phyloP scores from a whole-genome alignment of 139 green algal genomes.

The Pseudopediastrum boryanum region DNA sequence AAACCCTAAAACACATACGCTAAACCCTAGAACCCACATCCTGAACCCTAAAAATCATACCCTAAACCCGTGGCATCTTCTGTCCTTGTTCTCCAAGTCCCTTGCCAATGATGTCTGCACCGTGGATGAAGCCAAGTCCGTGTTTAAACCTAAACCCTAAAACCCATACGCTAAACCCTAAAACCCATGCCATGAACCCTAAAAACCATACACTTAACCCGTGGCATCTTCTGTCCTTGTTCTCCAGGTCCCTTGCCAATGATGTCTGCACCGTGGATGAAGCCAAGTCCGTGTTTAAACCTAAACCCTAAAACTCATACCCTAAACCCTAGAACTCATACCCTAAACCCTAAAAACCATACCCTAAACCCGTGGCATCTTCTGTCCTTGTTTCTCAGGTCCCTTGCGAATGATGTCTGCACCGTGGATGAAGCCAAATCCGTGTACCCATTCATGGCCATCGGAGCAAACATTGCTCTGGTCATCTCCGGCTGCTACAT shows the following conservation, averaged over 20 bases:
- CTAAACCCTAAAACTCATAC: background rate
- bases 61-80: too few species aligned
- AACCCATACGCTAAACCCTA: too few species aligned
- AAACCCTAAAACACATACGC: background rate
- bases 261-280: conserved; percentile 64
- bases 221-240: background rate
- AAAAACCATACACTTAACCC: too few species aligned
- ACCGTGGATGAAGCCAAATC: conserved; percentile 65
- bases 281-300: too few species aligned
- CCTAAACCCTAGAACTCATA: too few species aligned
- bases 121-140: conserved; percentile 65
- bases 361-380: too few species aligned
- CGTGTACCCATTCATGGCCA: conserved; percentile 88
- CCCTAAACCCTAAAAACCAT: too few species aligned
- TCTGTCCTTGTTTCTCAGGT: conserved; percentile 21
- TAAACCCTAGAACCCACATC: too few species aligned
- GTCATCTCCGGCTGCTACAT: conserved; percentile 47
- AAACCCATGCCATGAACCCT: too few species aligned
- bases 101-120: conserved; percentile 63
- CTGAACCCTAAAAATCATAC: too few species aligned
- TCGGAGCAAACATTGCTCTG: conserved; percentile 81
- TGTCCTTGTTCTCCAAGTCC: conserved; percentile 27
- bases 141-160: too few species aligned
- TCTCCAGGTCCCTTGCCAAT: conserved; percentile 51
- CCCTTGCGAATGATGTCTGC: conserved; percentile 60